Conservation (phyloP, 768 basidiomycete genomes). For the Amanita thiersii region DNA sequence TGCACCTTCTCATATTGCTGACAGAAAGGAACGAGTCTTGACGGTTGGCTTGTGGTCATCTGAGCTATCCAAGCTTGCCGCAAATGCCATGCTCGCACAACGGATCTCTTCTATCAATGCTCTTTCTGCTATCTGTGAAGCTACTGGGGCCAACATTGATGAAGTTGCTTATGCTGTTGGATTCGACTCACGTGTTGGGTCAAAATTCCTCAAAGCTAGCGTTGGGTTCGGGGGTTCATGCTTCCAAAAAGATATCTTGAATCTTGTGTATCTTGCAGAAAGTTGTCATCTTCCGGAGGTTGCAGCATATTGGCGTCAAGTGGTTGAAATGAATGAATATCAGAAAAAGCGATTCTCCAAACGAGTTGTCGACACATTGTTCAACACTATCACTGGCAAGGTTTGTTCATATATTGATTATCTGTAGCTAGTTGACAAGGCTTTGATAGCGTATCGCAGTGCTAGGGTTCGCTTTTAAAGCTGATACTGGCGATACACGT, state of each 20-base stretch:
- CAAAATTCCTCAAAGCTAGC: constrained; percentile 91
- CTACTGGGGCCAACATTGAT: constrained; percentile 97
- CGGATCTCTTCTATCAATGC: constrained; percentile 98
- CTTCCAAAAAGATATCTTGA: constrained; percentile 99
- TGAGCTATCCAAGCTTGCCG: constrained; percentile 96
- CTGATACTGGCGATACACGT: constrained; percentile 98
- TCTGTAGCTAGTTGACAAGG: constrained; percentile 5
- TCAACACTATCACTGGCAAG: constrained; percentile 97
- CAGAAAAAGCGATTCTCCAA: constrained; percentile 96
- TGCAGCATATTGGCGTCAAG: constrained; percentile 95
- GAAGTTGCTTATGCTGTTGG: constrained; percentile 95
- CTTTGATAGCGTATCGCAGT: constrained; percentile 74
- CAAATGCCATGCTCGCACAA: constrained; percentile 99
- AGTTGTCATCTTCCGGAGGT: constrained; percentile 94
- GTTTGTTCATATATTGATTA: constrained; percentile 32
- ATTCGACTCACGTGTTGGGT: constrained; percentile 85
- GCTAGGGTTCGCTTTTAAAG: constrained; percentile 98
- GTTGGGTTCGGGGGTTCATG: constrained; percentile 98
- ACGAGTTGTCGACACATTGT: constrained; percentile 92
- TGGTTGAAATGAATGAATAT: constrained; percentile 98
- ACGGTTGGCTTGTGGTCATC: constrained; percentile 98
- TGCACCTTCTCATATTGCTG: neutral
- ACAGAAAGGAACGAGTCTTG: constrained; percentile 68
- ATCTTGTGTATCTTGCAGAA: constrained; percentile 95
- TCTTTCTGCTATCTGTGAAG: constrained; percentile 97